phyloP scores from a whole-genome alignment of 106 monocot genomes.

The Dioscorea dumetorum region DNA sequence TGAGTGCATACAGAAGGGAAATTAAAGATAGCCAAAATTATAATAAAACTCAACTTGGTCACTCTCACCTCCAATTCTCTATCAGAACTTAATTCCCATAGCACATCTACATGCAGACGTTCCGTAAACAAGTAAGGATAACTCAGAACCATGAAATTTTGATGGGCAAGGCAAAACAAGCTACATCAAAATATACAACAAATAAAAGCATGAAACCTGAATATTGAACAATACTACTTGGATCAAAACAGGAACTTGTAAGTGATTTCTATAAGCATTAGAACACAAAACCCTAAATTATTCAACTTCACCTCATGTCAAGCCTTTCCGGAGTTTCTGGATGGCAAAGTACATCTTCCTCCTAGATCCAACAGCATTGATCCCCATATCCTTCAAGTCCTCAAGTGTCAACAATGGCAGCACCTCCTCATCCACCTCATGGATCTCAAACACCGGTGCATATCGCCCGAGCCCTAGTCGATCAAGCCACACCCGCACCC shows the following conservation, averaged over 20 bases:
- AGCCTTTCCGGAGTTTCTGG: conserved; percentile 57
- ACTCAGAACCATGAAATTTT: too few species aligned
- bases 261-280: not conserved
- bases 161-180: not conserved
- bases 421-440: conserved; percentile 86
- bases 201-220: not conserved
- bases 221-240: not conserved
- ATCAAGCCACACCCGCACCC: conserved; percentile 56
- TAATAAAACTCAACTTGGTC: too few species aligned
- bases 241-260: not conserved
- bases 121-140: too few species aligned
- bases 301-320: not conserved
- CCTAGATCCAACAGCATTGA: conserved; percentile 86
- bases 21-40: too few species aligned
- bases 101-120: too few species aligned
- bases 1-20: too few species aligned
- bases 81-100: too few species aligned
- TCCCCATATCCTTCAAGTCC: conserved; percentile 95
- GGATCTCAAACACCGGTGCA: conserved; percentile 70
- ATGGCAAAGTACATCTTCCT: conserved; percentile 85
- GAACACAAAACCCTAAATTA: not conserved
- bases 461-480: conserved; percentile 66
- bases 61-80: too few species aligned
- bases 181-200: not conserved
- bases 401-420: conserved; percentile 76